phyloP scores from a whole-genome alignment of 441 rosid species.

The Bruguiera hainesii region DNA sequence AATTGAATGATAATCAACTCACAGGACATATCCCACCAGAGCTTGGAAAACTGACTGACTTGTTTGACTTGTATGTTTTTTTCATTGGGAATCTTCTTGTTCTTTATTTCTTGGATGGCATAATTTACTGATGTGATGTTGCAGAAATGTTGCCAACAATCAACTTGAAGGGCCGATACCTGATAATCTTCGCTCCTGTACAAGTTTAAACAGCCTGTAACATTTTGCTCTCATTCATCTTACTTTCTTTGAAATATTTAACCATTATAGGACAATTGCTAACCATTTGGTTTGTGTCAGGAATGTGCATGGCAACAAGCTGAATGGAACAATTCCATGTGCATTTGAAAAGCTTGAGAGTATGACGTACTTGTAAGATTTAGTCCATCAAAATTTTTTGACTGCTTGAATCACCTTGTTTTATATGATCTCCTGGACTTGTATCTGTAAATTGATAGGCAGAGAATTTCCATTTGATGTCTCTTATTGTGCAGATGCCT shows the following conservation, averaged over 20 bases:
- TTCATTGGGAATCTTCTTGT: too few relatives aligned
- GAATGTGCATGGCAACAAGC: conserved; percentile 80
- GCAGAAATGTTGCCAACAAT: conserved; percentile 85
- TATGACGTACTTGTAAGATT: conserved; percentile 83
- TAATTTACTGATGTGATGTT: neutral
- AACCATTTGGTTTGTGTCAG: conserved; percentile 34
- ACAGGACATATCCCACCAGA: conserved; percentile 74
- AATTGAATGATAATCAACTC: conserved; percentile 76
- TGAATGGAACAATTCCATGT: conserved; percentile 74
- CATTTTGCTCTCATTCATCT: conserved; percentile 16
- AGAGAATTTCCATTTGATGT: too few relatives aligned
- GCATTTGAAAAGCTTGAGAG: conserved; percentile 80
- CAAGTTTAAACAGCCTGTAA: conserved; percentile 90
- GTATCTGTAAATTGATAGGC: too few relatives aligned
- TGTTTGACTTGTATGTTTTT: conserved; percentile 74
- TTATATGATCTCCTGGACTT: too few relatives aligned
- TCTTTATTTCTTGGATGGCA: too few relatives aligned
- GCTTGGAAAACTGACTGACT: conserved; percentile 92
- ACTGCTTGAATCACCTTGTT: too few relatives aligned
- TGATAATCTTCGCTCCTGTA: conserved; percentile 78
- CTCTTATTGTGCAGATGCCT: too few relatives aligned
- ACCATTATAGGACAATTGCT: conserved; percentile 5
- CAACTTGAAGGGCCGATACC: conserved; percentile 81
- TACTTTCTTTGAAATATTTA: neutral
- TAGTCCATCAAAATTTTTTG: too few relatives aligned